A percentile compares a stretch with the other conserved stretches of the same genome.
phyloP scores from a whole-genome alignment of 192 early-diverging fungal genomes.

The Backusella circina region DNA sequence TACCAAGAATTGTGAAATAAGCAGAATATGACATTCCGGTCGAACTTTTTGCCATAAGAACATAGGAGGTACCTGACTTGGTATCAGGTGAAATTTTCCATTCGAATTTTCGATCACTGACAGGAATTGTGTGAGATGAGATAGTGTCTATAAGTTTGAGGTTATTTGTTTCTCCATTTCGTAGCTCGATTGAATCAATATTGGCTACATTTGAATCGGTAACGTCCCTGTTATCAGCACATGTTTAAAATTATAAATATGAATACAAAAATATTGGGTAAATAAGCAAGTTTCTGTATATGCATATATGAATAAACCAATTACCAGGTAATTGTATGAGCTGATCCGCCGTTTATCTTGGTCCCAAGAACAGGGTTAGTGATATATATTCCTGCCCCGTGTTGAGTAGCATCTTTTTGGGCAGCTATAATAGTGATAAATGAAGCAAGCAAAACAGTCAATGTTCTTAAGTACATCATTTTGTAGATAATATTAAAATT shows the following conservation, averaged over 20 bases:
- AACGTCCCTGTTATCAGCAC: not conserved
- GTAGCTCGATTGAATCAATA: not conserved
- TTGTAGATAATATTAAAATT: not conserved
- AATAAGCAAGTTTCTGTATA: not conserved
- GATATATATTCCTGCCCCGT: not conserved
- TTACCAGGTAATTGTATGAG: slow-evolving; percentile 10
- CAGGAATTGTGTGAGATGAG: not conserved
- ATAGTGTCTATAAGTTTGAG: not conserved
- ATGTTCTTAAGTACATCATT: not conserved
- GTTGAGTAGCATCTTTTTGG: not conserved
- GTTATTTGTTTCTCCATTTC: not conserved
- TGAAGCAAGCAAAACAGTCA: not conserved
- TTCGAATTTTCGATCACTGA: not conserved
- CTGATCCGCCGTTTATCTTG: not conserved
- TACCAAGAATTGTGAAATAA: slow-evolving; percentile 5
- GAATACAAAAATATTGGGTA: not conserved
- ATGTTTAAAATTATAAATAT: not conserved
- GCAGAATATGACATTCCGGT: slow-evolving; percentile 5
- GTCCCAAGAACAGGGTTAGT: not conserved
- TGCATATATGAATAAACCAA: not conserved
- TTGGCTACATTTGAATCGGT: not conserved
- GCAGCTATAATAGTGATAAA: not conserved
- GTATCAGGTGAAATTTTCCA: not conserved
- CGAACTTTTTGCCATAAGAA: not conserved
- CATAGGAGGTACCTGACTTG: not conserved